These are phyloP conservation scores for Sugiyamaella japonica DNA, from an alignment of 1,139 yeast species.

Conservation along the genomic window DNA sequence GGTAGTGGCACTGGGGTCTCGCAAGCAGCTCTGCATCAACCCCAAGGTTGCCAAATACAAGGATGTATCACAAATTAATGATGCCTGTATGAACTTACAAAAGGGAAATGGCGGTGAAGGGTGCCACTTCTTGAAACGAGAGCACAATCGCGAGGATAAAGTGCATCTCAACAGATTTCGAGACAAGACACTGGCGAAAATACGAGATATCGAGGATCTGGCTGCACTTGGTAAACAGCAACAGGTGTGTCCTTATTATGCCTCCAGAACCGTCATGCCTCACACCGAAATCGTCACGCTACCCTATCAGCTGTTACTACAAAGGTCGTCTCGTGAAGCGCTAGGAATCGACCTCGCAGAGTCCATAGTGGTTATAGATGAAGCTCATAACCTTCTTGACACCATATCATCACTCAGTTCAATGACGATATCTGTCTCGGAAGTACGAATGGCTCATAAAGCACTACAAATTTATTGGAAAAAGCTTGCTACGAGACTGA, in stretches of 20 bases:
- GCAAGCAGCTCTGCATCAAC: constrained; percentile 83
- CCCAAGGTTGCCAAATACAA: constrained; percentile 53
- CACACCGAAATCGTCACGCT: constrained; percentile 75
- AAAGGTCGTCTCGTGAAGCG: constrained; percentile 60
- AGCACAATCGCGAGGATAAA: constrained; percentile 38
- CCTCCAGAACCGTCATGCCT: constrained; percentile 56
- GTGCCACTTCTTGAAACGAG: constrained; percentile 54
- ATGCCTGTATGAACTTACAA: constrained; percentile 77
- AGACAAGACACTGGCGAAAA: constrained; percentile 58
- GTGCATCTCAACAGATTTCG: constrained; percentile 50
- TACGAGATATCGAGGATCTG: constrained; percentile 84
- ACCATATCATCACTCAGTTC: constrained; percentile 73
- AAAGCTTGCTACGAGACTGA: constrained; percentile 63
- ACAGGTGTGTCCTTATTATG: constrained; percentile 80
- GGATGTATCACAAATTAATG: constrained; percentile 64
- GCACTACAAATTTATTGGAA: constrained; percentile 56
- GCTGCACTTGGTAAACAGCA: constrained; percentile 57
- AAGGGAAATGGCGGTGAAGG: constrained; percentile 36
- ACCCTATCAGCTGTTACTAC: constrained; percentile 81
- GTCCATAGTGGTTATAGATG: constrained; percentile 80
- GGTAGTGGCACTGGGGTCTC: constrained; percentile 53
- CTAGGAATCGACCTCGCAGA: constrained; percentile 60
- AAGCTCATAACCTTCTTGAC: constrained; percentile 87
- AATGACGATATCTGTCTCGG: constrained; percentile 52
- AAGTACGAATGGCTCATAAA: constrained; percentile 47